Percentiles rank a stretch among this genome's conserved stretches.
Conservation (phyloP, 768 basidiomycete genomes). For the Lepiota venenata region DNA sequence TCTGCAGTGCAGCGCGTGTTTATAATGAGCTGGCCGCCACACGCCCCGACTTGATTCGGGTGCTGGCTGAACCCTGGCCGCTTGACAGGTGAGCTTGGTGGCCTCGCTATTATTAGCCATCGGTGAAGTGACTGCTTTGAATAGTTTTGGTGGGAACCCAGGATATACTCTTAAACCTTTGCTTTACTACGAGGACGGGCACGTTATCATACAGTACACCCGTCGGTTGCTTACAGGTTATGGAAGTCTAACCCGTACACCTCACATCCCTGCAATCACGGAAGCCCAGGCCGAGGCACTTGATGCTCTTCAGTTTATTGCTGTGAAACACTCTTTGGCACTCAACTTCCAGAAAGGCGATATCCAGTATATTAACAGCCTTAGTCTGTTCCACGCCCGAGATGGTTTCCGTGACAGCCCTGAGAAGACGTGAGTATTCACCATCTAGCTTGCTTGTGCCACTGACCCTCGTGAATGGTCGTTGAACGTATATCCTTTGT, state of each 20-base stretch:
- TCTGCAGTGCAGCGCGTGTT: slow-evolving; percentile 41
- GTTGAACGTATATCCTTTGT: not conserved
- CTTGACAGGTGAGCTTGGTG: slow-evolving; percentile 22
- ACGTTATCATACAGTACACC: slow-evolving; percentile 43
- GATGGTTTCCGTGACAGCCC: slow-evolving; percentile 40
- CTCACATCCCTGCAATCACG: slow-evolving; percentile 40
- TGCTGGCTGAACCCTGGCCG: slow-evolving; percentile 39
- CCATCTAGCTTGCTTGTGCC: slow-evolving; percentile 7
- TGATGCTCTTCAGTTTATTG: slow-evolving; percentile 32
- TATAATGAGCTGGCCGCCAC: slow-evolving; percentile 47
- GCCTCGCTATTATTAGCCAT: not conserved
- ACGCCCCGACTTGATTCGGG: slow-evolving; percentile 41
- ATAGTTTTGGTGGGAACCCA: slow-evolving; percentile 35
- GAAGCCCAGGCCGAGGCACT: slow-evolving; percentile 49
- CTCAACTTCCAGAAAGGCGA: slow-evolving; percentile 48
- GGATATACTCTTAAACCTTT: slow-evolving; percentile 34
- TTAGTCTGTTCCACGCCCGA: slow-evolving; percentile 43
- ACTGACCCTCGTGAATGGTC: not conserved
- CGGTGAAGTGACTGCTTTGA: not conserved
- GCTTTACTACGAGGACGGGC: slow-evolving; percentile 35
- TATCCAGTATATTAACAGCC: slow-evolving; percentile 47
- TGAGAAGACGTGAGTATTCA: slow-evolving; percentile 36
- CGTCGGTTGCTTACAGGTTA: slow-evolving; percentile 42
- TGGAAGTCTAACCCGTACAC: slow-evolving; percentile 27
- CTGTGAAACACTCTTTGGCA: slow-evolving; percentile 37